Percentiles rank a stretch among this genome's conserved stretches.
phyloP scores from a whole-genome alignment of 2,329 filamentous ascomycete genomes.

The Stenocarpella maydis region DNA sequence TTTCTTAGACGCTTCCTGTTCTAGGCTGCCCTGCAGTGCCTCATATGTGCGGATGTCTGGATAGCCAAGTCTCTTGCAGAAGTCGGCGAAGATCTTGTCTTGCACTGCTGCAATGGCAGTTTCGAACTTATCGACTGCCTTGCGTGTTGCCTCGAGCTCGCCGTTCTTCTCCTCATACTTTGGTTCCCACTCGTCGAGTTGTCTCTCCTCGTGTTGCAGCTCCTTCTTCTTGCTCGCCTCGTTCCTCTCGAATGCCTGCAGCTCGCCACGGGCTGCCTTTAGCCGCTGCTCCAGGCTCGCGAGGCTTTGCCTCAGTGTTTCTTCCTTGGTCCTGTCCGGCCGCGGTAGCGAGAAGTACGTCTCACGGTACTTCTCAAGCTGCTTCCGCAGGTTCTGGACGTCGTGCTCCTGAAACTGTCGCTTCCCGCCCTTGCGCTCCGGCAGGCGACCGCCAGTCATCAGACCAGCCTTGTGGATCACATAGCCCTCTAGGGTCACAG shows the following conservation, averaged over 20 bases:
- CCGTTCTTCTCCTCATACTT: slow-evolving; percentile 78
- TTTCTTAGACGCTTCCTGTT: slow-evolving; percentile 89
- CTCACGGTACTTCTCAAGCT: slow-evolving; percentile 77
- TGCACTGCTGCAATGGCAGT: slow-evolving; percentile 80
- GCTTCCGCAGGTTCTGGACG: slow-evolving; percentile 81
- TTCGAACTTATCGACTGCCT: slow-evolving; percentile 61
- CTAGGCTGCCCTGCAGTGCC: slow-evolving; percentile 87
- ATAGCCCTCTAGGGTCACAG: slow-evolving; percentile 92
- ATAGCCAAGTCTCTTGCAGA: slow-evolving; percentile 89
- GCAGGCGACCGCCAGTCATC: slow-evolving; percentile 93
- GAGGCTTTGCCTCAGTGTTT: slow-evolving; percentile 81
- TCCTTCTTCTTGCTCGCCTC: slow-evolving; percentile 85
- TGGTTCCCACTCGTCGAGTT: slow-evolving; percentile 78
- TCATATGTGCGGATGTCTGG: slow-evolving; percentile 92
- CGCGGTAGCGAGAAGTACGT: slow-evolving; percentile 85
- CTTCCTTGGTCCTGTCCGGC: slow-evolving; percentile 80
- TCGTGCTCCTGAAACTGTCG: slow-evolving; percentile 91
- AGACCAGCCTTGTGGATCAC: slow-evolving; percentile 96
- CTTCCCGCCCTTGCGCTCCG: slow-evolving; percentile 75
- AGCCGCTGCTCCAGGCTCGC: slow-evolving; percentile 81
- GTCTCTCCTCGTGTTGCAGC: slow-evolving; percentile 74
- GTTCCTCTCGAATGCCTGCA: slow-evolving; percentile 82
- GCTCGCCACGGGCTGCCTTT: slow-evolving; percentile 75
- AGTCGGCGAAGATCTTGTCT: slow-evolving; percentile 84
- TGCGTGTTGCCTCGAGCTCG: slow-evolving; percentile 67